phyloP scores from a whole-genome alignment of 2,329 filamentous ascomycete genomes.

The Fusarium sp. region DNA sequence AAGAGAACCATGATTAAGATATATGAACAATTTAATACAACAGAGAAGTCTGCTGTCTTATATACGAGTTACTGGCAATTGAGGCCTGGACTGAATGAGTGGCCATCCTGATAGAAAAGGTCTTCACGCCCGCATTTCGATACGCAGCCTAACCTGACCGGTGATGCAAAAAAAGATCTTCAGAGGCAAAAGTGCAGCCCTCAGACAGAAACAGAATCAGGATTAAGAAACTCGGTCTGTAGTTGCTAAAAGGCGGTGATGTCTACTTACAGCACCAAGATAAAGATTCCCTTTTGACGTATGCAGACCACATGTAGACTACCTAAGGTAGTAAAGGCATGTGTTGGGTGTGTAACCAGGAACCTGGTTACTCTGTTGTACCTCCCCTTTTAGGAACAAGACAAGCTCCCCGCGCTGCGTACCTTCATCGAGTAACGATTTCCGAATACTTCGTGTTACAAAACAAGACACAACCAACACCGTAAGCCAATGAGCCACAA shows the following conservation, averaged over 20 bases:
- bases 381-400: neutral
- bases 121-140: neutral
- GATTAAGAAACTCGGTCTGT: neutral
- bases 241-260: constrained; percentile 12
- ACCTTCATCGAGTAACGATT: neutral
- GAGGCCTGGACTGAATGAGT: neutral
- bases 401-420: neutral
- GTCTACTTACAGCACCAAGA: neutral
- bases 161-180: neutral
- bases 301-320: constrained; percentile 7
- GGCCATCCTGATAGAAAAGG: neutral
- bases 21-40: neutral
- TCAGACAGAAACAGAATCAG: neutral
- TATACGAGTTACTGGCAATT: neutral
- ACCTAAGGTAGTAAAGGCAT: neutral
- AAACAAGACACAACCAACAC: constrained; percentile 9
- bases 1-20: constrained; percentile 1
- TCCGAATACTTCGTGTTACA: neutral
- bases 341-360: constrained; percentile 13
- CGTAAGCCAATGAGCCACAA: constrained; percentile 11
- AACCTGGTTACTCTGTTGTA: neutral
- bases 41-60: neutral
- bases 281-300: constrained; percentile 8
- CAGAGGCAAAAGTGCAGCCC: neutral
- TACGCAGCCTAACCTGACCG: constrained; percentile 12